Percentiles rank a stretch among this genome's conserved stretches.
These are phyloP conservation scores for Phytopythium kandeliae DNA, from an alignment of 352 stramenopile species.

Conservation along the genomic window DNA sequence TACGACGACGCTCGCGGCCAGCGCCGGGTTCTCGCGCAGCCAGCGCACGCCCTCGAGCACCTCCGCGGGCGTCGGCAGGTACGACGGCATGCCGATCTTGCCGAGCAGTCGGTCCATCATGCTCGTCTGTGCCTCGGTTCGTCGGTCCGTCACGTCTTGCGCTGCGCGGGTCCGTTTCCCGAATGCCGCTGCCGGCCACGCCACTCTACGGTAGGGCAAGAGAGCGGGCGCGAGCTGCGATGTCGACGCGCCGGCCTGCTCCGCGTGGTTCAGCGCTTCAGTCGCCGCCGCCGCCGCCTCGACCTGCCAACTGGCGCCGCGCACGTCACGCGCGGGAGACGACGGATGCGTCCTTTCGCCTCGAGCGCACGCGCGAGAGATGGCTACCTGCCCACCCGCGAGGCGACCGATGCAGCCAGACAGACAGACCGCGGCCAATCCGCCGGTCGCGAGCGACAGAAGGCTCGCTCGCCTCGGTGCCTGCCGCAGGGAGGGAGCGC, in stretches of 20 bases:
- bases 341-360: too few relatives aligned
- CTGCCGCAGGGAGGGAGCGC: neutral
- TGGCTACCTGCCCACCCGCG: too few relatives aligned
- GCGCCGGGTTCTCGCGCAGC: conserved; percentile 57
- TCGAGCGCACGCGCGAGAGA: too few relatives aligned
- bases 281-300: too few relatives aligned
- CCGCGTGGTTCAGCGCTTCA: conserved; percentile 16
- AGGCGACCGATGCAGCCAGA: too few relatives aligned
- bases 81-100: conserved; percentile 44
- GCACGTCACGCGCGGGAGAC: neutral
- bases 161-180: neutral
- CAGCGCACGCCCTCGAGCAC: conserved; percentile 58
- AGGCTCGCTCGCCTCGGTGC: too few relatives aligned
- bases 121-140: too few relatives aligned
- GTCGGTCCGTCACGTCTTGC: neutral
- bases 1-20: conserved; percentile 57
- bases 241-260: conserved; percentile 29
- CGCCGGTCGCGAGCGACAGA: too few relatives aligned
- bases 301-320: neutral
- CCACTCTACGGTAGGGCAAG: neutral
- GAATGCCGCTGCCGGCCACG: neutral
- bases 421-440: too few relatives aligned
- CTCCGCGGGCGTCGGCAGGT: conserved; percentile 56
- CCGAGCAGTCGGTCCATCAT: conserved; percentile 33
- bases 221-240: conserved; percentile 12